These are phyloP conservation scores for Mycena metata DNA, from an alignment of 768 basidiomycete species.

Conservation along the genomic window DNA sequence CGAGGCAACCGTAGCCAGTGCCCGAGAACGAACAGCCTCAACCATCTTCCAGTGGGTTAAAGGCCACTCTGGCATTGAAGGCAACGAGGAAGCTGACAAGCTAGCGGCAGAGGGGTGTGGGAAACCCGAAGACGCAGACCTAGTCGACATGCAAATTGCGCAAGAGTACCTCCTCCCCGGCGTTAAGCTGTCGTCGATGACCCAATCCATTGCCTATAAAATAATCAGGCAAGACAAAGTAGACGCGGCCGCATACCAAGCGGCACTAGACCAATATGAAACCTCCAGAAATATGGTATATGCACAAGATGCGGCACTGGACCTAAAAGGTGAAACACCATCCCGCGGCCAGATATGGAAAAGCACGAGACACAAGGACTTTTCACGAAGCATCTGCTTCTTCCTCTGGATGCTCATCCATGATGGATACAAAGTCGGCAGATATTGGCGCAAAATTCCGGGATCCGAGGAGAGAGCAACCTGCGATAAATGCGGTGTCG, in stretches of 20 bases:
- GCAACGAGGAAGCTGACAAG: background rate
- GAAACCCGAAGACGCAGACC: background rate
- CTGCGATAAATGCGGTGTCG: background rate
- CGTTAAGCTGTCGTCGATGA: background rate
- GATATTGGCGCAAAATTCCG: background rate
- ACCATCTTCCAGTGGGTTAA: background rate
- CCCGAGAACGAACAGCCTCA: background rate
- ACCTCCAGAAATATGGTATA: slow-evolving; percentile 10
- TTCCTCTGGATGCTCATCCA: slow-evolving; percentile 1
- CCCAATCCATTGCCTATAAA: background rate
- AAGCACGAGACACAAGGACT: background rate
- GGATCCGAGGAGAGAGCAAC: background rate
- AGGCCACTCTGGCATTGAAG: background rate
- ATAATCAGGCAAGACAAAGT: background rate
- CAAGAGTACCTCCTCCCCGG: background rate
- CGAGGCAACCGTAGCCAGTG: background rate
- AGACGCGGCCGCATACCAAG: background rate
- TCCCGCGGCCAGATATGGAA: background rate
- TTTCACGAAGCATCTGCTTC: background rate
- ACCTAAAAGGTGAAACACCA: background rate
- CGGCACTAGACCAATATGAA: background rate
- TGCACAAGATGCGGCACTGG: background rate
- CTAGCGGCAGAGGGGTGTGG: background rate
- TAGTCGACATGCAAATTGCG: background rate
- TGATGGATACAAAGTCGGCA: background rate